phyloP scores from a whole-genome alignment of 257 asterid species.

The Nicotiana tomentosiformis region DNA sequence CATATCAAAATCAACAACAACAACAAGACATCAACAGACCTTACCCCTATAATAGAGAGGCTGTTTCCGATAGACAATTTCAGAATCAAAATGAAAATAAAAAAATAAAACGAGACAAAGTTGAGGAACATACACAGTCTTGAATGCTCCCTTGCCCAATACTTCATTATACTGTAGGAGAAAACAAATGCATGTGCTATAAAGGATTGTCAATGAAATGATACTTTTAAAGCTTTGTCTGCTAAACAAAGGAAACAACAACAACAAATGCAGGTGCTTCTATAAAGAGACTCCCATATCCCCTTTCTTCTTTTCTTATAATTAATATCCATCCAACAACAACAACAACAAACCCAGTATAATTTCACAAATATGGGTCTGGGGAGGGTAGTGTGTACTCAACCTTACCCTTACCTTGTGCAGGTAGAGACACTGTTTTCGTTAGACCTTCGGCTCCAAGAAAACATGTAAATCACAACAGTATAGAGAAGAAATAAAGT shows the following conservation, averaged over 20 bases:
- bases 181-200: slow-evolving; percentile 4
- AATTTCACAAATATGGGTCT: no score
- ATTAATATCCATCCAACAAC: background rate
- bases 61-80: no score
- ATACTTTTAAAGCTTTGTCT: background rate
- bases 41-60: no score
- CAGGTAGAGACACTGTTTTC: no score
- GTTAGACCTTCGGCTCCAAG: no score
- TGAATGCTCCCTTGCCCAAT: slow-evolving; percentile 82
- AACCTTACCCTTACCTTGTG: no score
- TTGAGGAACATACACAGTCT: slow-evolving; percentile 57
- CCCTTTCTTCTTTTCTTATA: background rate
- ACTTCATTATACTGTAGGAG: slow-evolving; percentile 55
- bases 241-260: background rate
- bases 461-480: no score
- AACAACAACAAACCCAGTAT: no score
- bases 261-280: no score
- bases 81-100: background rate
- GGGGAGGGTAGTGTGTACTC: no score
- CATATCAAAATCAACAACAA: no score
- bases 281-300: background rate
- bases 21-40: background rate
- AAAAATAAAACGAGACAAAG: background rate
- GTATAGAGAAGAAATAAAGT: no score
- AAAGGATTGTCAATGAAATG: background rate